Base-by-base conservation (phyloP, 768 basidiomycete genomes). In the Xerocomellus chrysenteron region DNA sequence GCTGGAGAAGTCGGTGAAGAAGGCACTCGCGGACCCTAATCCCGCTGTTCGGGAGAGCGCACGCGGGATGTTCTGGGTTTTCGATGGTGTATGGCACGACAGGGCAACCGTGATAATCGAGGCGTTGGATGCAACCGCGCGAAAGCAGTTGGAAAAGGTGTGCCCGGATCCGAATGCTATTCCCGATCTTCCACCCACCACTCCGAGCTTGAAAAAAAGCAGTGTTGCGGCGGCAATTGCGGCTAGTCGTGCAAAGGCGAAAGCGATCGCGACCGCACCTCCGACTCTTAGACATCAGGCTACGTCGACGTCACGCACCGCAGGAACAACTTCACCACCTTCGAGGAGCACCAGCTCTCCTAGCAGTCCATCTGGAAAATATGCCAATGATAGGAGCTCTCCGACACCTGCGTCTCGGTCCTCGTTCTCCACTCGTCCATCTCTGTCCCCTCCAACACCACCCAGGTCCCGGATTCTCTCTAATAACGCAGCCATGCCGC, bases 221-320 rank as follows among this genome's bases (percentile, higher is more conserved):
- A 92, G 90, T 55, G 78, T 94, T 53, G 87, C 90, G 40, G 90
- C 93, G 10, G 85, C 91, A 24, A 90, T 95, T 64, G 94, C 94
- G 40, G 92, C 94, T 21, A 94, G 90, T 68, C 82, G 93, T 24
- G 91, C 88, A 16, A 95, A 92, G 68, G 90, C 91, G 16, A 92
- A 86, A 65, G 87, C 83, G 21, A 91, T 91, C 57, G 90, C 92
- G 3, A 86, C 80, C 33, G 88, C 90, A 10, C 92, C 92, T 19
- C 92, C 92, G 4, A 82, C 82, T 49, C 77, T 91, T 47, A 81
- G 87, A 50, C 92, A 93, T 69, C 90, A 92, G 68, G 89, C 90
- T 6, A 92, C 89, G 10, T 89, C 90, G 47, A 76, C 74, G 16
- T 78, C 89, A 35, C 82, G 88, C 62, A 77, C 80, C 9, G 74